Evolutionary conservation across 805 yeast genomes (phyloP).

Genomic region (Sugiyamaella marilandica): DNA sequence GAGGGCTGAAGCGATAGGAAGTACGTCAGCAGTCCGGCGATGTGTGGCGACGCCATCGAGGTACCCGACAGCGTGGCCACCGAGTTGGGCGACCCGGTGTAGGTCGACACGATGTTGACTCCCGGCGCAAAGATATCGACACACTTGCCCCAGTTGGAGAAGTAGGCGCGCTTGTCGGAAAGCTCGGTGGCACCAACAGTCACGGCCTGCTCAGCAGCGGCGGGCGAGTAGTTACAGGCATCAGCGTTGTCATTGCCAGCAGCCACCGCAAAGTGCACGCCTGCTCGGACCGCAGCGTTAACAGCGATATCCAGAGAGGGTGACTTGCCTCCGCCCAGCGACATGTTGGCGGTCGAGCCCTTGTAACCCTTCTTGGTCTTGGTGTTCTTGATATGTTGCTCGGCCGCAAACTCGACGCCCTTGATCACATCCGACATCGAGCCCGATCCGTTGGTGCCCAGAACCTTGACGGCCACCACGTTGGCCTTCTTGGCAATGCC

Average conservation of each 20-base stretch:
- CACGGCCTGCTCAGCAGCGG: conserved; percentile 49
- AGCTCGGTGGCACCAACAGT: conserved; percentile 49
- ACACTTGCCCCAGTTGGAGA: conserved; percentile 51
- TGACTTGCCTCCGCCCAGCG: conserved; percentile 55
- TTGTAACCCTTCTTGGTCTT: conserved; percentile 42
- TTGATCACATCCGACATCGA: conserved; percentile 57
- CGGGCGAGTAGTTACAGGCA: conserved; percentile 58
- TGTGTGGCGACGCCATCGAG: conserved; percentile 61
- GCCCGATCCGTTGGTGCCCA: conserved; percentile 56
- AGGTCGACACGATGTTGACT: conserved; percentile 51
- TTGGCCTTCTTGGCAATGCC: conserved; percentile 60
- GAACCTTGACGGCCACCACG: conserved; percentile 56
- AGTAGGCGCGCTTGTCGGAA: conserved; percentile 45
- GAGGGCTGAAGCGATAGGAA: conserved; percentile 54
- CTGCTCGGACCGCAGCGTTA: conserved; percentile 53
- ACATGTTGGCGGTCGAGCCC: conserved; percentile 61
- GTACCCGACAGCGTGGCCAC: conserved; percentile 55
- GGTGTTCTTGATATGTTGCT: conserved; percentile 41
- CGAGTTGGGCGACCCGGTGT: conserved; percentile 48
- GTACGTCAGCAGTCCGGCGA: conserved; percentile 53
- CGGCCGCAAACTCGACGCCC: conserved; percentile 58
- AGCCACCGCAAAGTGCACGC: conserved; percentile 57
- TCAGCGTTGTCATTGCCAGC: conserved; percentile 61
- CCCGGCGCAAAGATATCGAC: conserved; percentile 56
- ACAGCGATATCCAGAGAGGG: conserved; percentile 55